Evolutionary conservation across 2,329 filamentous ascomycete genomes (phyloP), one percentile per base, ranked within the genome.

Genomic region (Ophioceras dolichostomum): DNA sequence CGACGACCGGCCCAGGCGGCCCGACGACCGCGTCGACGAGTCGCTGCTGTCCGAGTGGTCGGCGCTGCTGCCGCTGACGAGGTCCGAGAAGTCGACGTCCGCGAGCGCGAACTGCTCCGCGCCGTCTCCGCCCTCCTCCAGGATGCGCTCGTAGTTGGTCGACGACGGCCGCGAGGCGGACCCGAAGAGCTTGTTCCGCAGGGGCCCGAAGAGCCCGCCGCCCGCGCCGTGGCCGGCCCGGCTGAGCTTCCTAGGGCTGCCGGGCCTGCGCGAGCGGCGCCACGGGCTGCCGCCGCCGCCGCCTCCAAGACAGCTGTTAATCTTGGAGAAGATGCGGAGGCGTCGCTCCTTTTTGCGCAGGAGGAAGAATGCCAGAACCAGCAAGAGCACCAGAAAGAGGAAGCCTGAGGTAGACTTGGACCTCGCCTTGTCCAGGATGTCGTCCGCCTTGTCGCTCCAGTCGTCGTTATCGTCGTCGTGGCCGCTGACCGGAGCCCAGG

Each of bases 61-160:
- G 5, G 31, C 35, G 39, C 76, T 74, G 34, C 79, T 73, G 37
- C 76, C 70, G 1, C 76, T 77, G 21, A 78, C 73, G 8, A 75
- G 60, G 13, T 76, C 76, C 20, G 72, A n/a, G n/a, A 76, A 77
- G 21, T 78, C 73, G 8, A 75, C 60, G 13, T 76, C 76, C 20
- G 72, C 76, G 2, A 95, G 70, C 53, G 95, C 88, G 51, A 94
- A 89, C 30, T 86, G 80, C 38, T 73, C 63, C 10, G 63, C 61
- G n/a, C 76, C 73, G n/a, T n/a, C n/a, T n/a, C n/a, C n/a, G 10
- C 83, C 87, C 47, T 88, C 83, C 59, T 95, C 87, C 36, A 93
- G 61, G 3, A 95, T 80, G 21, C 86, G 78, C 53, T 95, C 88
- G 52, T 95, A 95, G 3, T 71, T 64, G 7, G 65, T 53, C 5